Evolutionary conservation across 768 basidiomycete genomes (phyloP).

Genomic region (Leccinum truebloodii): DNA sequence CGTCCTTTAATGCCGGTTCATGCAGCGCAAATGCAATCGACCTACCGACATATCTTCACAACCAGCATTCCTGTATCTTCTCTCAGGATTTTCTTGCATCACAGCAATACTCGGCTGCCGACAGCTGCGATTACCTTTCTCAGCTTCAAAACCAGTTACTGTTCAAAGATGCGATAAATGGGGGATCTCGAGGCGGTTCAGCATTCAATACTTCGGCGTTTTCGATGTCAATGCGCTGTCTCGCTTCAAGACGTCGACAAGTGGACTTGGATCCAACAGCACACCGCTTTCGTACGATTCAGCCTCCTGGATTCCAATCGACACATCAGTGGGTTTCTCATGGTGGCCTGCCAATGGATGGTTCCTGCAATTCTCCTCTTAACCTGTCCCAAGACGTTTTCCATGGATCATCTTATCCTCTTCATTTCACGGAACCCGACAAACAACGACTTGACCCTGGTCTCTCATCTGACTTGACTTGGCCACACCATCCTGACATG

Average conservation of each 20-base stretch:
- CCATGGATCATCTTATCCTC: constrained; percentile 29
- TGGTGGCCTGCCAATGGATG: constrained; percentile 11
- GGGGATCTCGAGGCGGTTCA: constrained; percentile 13
- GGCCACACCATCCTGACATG: constrained; percentile 18
- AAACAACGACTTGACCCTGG: constrained; percentile 7
- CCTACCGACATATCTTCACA: constrained; percentile 9
- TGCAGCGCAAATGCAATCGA: constrained; percentile 1
- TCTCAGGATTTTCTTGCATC: constrained; percentile 12
- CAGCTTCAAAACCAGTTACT: constrained; percentile 14
- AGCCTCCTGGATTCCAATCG: constrained; percentile 19
- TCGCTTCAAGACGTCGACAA: constrained; percentile 32
- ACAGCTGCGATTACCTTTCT: constrained; percentile 14
- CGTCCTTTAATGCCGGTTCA: constrained; percentile 2
- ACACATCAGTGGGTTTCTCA: constrained; percentile 15
- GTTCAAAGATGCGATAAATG: constrained; percentile 17
- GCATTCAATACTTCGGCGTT: constrained; percentile 16
- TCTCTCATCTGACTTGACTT: constrained; percentile 17
- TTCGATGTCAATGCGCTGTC: constrained; percentile 35
- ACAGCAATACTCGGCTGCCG: constrained; percentile 9
- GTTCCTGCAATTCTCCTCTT: constrained; percentile 13
- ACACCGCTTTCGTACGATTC: constrained; percentile 11
- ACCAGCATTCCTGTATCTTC: constrained; percentile 3
- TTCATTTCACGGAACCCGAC: constrained; percentile 22
- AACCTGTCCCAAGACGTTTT: constrained; percentile 32
- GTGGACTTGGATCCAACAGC: constrained; percentile 19